Evolutionary conservation across 2,329 filamentous ascomycete genomes (phyloP), one percentile per base, ranked within the genome.

Genomic region (Penicillium sp.): DNA sequence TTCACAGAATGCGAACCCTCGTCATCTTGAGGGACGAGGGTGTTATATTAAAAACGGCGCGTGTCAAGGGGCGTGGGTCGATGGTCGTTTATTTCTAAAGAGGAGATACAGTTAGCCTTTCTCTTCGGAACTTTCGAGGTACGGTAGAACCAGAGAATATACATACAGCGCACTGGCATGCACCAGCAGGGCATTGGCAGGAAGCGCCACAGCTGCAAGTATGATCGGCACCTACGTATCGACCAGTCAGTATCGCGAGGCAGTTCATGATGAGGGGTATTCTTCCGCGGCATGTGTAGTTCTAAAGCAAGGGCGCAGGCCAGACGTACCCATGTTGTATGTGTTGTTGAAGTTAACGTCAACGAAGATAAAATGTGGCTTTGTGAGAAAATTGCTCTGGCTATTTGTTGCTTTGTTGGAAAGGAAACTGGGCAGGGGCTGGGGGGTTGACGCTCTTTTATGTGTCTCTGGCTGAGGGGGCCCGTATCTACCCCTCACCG

Each of bases 161-260:
- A 55, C 52, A 20, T 48, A 55, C 52, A 38, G 43, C 43, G 52
- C 52, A 55, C 18, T 55, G 7, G 52, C 52, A 55, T 35, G 33
- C 33, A 42, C 52, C 52, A 14, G 52, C 16, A 23, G 52, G 52
- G 45, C 52, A 55, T 33, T 55, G 52, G 52, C 52, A 55, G 33
- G 52, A 55, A 28, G 52, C 24, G n/a, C 52, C 52, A 28, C 52
- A 55, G 52, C 52, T 55, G 52, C 52, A 55, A 35, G 45, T 48
- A 26, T 55, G 52, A 23, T 55, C 52, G 45, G 52, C 26, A 38
- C 52, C 52, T 55, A 40, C 24, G 8, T n/a, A 21, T 18, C 47
- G 16, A 3, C 40, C 14, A 20, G 28, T 55, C 16, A 47, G 21
- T 12, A 42, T 54, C 43, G 38, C 11, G 38, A 18, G 7, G 38